Conservation (phyloP, 495 filamentous ascomycete genomes). For the Tuber brumale region DNA sequence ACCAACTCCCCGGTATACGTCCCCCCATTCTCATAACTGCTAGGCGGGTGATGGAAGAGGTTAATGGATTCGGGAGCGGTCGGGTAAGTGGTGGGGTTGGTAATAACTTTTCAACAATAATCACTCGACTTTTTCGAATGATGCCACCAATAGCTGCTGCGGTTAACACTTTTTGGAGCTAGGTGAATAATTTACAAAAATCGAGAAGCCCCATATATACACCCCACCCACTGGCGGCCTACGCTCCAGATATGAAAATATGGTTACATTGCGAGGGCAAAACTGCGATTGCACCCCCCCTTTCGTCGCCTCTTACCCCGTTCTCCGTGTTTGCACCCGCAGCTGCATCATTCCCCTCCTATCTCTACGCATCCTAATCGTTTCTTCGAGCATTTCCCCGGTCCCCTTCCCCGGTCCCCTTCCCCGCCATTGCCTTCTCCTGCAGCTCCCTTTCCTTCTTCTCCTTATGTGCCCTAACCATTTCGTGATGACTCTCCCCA, state of each 20-base stretch:
- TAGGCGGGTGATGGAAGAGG: too few relatives aligned
- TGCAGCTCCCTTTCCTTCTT: slow-evolving; percentile 40
- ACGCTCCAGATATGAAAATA: neutral
- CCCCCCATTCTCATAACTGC: too few relatives aligned
- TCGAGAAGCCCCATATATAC: neutral
- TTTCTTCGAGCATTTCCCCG: neutral
- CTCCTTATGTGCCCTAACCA: slow-evolving; percentile 43
- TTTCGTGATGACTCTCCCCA: slow-evolving; percentile 39
- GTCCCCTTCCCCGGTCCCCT: too few relatives aligned
- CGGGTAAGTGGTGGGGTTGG: too few relatives aligned
- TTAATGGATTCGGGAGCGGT: neutral
- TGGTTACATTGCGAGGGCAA: neutral
- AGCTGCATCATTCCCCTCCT: neutral
- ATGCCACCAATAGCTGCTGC: too few relatives aligned
- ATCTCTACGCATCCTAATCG: neutral
- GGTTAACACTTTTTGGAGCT: too few relatives aligned
- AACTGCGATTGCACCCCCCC: neutral
- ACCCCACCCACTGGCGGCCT: neutral
- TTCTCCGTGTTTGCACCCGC: neutral
- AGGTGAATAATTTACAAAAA: too few relatives aligned
- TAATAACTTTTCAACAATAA: too few relatives aligned
- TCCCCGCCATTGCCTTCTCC: neutral
- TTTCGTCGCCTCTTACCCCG: neutral
- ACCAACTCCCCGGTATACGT: too few relatives aligned
- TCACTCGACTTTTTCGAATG: too few relatives aligned